A percentile compares a stretch with the other conserved stretches of the same genome.
phyloP scores from a whole-genome alignment of 1,284 basidiomycete genomes.

The Malassezia japonica region DNA sequence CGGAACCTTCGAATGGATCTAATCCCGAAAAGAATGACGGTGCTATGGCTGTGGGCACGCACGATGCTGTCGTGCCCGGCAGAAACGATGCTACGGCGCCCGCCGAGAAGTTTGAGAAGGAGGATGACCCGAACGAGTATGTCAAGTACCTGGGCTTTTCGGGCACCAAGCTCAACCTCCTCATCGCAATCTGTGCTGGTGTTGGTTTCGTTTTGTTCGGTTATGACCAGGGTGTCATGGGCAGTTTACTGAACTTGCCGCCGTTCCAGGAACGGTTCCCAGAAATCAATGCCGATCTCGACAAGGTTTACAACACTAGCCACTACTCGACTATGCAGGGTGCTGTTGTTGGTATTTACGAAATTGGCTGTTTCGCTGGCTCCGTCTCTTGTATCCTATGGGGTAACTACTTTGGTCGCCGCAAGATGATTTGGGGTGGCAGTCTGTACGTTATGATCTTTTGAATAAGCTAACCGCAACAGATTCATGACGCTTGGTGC shows the following conservation, averaged over 20 bases:
- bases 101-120: not conserved
- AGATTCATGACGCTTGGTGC: conserved; percentile 3
- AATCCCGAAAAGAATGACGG: not conserved
- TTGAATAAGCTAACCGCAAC: no score
- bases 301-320: not conserved
- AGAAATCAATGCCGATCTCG: conserved; percentile 21
- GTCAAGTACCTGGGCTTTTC: conserved; percentile 4
- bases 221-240: conserved; percentile 46
- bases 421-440: conserved; percentile 42
- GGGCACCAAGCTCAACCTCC: conserved; percentile 28
- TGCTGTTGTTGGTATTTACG: conserved; percentile 41
- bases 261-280: conserved; percentile 34
- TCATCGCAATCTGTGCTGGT: conserved; percentile 40
- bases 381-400: conserved; percentile 40
- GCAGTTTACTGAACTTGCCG: conserved; percentile 37
- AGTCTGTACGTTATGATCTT: conserved; percentile 9
- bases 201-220: conserved; percentile 44
- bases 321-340: conserved; percentile 27
- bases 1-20: not conserved
- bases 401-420: conserved; percentile 38
- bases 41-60: not conserved
- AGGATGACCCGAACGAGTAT: not conserved
- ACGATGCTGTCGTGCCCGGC: not conserved
- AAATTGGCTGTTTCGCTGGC: conserved; percentile 40
- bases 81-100: no score